A percentile compares a stretch with the other conserved stretches of the same genome.
phyloP scores from a whole-genome alignment of 495 filamentous ascomycete genomes.

The Penicillium mononematosum region DNA sequence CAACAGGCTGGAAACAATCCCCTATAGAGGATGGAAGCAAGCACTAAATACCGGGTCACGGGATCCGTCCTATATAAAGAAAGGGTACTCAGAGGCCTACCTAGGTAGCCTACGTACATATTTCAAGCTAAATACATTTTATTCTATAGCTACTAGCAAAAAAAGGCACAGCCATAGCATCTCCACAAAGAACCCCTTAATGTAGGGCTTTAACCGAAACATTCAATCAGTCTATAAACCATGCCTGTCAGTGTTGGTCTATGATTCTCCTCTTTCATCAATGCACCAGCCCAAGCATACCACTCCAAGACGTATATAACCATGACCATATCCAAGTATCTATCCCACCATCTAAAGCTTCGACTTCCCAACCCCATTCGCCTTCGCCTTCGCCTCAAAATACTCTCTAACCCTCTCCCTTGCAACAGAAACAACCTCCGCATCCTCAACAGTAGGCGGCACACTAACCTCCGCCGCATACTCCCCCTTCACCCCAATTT shows the following conservation, averaged over 20 bases:
- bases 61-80: too few species aligned
- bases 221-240: neutral
- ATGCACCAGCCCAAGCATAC: too few species aligned
- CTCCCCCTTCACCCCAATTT: constrained; percentile 54
- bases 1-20: neutral
- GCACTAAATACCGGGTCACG: too few species aligned
- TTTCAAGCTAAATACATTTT: too few species aligned
- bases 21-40: too few species aligned
- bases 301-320: too few species aligned
- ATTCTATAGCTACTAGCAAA: too few species aligned
- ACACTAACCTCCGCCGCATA: constrained; percentile 53
- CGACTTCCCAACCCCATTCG: constrained; percentile 35
- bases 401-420: constrained; percentile 55
- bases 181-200: neutral
- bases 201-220: neutral
- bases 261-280: too few species aligned
- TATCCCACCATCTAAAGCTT: constrained; percentile 47
- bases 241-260: too few species aligned
- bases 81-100: too few species aligned
- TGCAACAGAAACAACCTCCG: constrained; percentile 56
- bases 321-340: neutral
- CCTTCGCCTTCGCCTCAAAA: constrained; percentile 44
- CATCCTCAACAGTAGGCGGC: constrained; percentile 61
- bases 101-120: too few species aligned
- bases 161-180: neutral